Base-by-base conservation (phyloP, 164 flowering plant genomes). In the Vitis labrusca region DNA sequence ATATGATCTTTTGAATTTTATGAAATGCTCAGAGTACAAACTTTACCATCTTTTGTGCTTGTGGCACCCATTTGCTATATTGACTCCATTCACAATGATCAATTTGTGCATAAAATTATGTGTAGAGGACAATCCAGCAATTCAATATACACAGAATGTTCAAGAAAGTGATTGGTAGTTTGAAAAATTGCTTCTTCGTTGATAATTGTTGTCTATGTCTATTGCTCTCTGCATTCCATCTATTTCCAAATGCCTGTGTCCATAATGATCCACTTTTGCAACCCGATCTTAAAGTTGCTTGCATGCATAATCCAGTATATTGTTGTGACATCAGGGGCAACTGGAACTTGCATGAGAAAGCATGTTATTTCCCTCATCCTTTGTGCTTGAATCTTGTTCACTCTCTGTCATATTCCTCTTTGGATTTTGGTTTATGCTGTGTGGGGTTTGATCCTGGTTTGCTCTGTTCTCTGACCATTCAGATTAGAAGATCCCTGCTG, bases 401-500 rank as follows among this genome's bases (percentile, higher is more conserved):
- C 29, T n/a, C 62, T 27, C 5, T 50, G 63, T 5, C 23, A 10
- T 48, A 16, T 17, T 32, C 9, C 32, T 65, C 15, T 32, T 49
- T 56, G 17, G 29, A 16, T 62, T 50, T 32, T 30, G 51, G 51
- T 16, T 16, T 47, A 13, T 54, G 27, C 14, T 11, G 4, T n/a
- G 15, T 68, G 54, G 56, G 9, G 32, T 47, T 65, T 58, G 51
- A 61, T 56, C 66, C 50, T 71, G 27, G 32, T 47, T 64, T 32
- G 2, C 37, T 58, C 10, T 30, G 0, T 27, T 13, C 37, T 27
- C 48, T 15, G 63, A 13, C 55, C 57, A 9, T 67, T 62, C 79
- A 94, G 99, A 90, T 94, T 54, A 82, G 99, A 78, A 91, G 93
- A 74, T 80, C 96, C 32, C 57, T 94, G 69, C 87, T 91, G 8